Percentiles rank a stretch among this genome's conserved stretches.
These are phyloP conservation scores for Pseudovirgaria hyperparasitica DNA, from an alignment of 2,329 filamentous ascomycete genomes.

Conservation along the genomic window DNA sequence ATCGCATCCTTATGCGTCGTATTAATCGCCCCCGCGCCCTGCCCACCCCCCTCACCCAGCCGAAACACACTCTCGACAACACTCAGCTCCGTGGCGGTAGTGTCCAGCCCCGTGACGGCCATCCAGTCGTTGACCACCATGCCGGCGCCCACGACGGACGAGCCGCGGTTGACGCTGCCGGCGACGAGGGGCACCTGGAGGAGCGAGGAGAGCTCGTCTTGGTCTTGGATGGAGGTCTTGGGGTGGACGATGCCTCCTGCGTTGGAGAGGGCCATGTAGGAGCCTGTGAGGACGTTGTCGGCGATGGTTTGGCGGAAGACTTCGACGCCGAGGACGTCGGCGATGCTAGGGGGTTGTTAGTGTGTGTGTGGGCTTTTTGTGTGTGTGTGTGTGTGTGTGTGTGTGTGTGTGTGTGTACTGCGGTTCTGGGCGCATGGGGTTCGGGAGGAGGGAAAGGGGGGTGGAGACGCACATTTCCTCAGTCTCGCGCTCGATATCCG, in stretches of 20 bases:
- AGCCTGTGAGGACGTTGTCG: slow-evolving; percentile 91
- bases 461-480: slow-evolving; percentile 78
- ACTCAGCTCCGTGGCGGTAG: slow-evolving; percentile 92
- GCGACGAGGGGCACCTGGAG: slow-evolving; percentile 93
- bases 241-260: slow-evolving; percentile 94
- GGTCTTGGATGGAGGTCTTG: slow-evolving; percentile 92
- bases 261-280: slow-evolving; percentile 94
- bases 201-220: slow-evolving; percentile 89
- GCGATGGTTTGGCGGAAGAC: slow-evolving; percentile 91
- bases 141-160: slow-evolving; percentile 86
- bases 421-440: neutral
- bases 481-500: slow-evolving; percentile 91
- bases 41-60: slow-evolving; percentile 78
- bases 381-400: slow-evolving; percentile 3
- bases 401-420: neutral
- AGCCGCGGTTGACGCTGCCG: slow-evolving; percentile 85
- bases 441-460: no score
- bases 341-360: slow-evolving; percentile 45
- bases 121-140: slow-evolving; percentile 99
- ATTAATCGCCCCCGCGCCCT: slow-evolving; percentile 63
- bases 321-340: slow-evolving; percentile 81
- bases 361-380: slow-evolving; percentile 1
- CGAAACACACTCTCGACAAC: slow-evolving; percentile 95
- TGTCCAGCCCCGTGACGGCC: slow-evolving; percentile 84
- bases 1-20: slow-evolving; percentile 90